Percentiles rank a stretch among this genome's conserved stretches.
Evolutionary conservation across 495 filamentous ascomycete genomes (phyloP).

Genomic region (Penicillium goetzii): DNA sequence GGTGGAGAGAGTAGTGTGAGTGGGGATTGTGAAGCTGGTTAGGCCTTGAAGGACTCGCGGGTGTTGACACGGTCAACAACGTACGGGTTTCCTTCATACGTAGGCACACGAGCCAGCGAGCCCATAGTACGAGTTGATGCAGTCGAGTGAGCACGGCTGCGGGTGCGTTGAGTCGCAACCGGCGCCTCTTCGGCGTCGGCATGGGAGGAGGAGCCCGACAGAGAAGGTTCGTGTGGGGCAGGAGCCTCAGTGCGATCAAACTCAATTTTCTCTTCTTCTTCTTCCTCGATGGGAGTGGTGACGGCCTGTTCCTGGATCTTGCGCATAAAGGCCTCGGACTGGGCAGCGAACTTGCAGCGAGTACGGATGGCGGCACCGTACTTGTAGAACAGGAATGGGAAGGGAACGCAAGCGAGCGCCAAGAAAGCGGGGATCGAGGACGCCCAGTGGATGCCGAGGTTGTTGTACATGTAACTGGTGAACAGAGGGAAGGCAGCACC

Average conservation of each 20-base stretch:
- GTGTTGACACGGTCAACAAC: slow-evolving; percentile 53
- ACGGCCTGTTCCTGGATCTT: slow-evolving; percentile 42
- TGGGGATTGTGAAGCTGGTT: background rate
- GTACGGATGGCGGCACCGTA: slow-evolving; percentile 69
- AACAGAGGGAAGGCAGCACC: slow-evolving; percentile 88
- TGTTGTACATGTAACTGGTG: slow-evolving; percentile 74
- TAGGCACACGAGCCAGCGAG: slow-evolving; percentile 32
- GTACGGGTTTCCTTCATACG: slow-evolving; percentile 52
- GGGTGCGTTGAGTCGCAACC: slow-evolving; percentile 30
- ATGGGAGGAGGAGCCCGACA: slow-evolving; percentile 35
- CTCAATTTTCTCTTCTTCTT: slow-evolving; percentile 30
- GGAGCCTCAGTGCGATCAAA: slow-evolving; percentile 51
- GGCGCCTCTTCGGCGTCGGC: slow-evolving; percentile 25
- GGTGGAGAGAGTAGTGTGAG: background rate
- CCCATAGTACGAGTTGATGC: slow-evolving; percentile 31
- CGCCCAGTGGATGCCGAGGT: slow-evolving; percentile 83
- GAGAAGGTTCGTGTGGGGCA: slow-evolving; percentile 26
- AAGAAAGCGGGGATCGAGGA: slow-evolving; percentile 77
- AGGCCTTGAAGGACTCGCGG: slow-evolving; percentile 45
- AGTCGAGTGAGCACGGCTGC: slow-evolving; percentile 39
- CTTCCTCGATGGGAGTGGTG: slow-evolving; percentile 16
- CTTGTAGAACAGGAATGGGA: slow-evolving; percentile 79
- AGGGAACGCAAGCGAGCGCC: slow-evolving; percentile 73
- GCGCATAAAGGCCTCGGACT: slow-evolving; percentile 53
- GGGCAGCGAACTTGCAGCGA: slow-evolving; percentile 74